These are phyloP conservation scores for Fusarium odoratissimum DNA, from an alignment of 2,329 filamentous ascomycete genomes.

Conservation along the genomic window DNA sequence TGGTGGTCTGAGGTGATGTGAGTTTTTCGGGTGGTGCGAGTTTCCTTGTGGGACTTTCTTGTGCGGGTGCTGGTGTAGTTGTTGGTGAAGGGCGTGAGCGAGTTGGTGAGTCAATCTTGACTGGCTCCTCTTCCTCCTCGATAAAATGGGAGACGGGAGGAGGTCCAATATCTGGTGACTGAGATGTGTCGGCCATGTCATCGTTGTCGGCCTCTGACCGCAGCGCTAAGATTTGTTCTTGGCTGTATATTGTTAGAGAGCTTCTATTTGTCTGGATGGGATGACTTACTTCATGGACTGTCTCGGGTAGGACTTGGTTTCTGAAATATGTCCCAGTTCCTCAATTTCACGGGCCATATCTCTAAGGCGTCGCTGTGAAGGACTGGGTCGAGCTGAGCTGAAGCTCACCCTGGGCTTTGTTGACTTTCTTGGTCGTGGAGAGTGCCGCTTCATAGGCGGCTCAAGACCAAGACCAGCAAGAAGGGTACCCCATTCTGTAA, in stretches of 20 bases:
- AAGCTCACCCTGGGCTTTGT: slow-evolving; percentile 57
- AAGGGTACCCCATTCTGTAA: slow-evolving; percentile 75
- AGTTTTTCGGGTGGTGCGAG: slow-evolving; percentile 49
- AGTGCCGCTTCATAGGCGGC: slow-evolving; percentile 63
- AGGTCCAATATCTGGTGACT: slow-evolving; percentile 77
- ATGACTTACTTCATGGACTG: slow-evolving; percentile 74
- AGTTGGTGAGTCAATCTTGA: slow-evolving; percentile 64
- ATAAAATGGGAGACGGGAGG: slow-evolving; percentile 69
- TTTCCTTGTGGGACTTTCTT: slow-evolving; percentile 42
- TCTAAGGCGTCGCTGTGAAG: slow-evolving; percentile 67
- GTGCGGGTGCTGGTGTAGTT: slow-evolving; percentile 15
- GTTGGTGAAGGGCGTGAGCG: slow-evolving; percentile 32
- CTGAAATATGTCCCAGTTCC: slow-evolving; percentile 67
- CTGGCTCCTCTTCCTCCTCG: slow-evolving; percentile 66
- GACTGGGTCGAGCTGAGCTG: slow-evolving; percentile 56
- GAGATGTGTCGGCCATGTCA: slow-evolving; percentile 61
- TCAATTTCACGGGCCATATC: slow-evolving; percentile 68
- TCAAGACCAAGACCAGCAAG: slow-evolving; percentile 74
- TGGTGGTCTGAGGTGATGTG: slow-evolving; percentile 45
- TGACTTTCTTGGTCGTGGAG: slow-evolving; percentile 55
- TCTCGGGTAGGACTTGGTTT: slow-evolving; percentile 75
- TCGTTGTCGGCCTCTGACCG: slow-evolving; percentile 59
- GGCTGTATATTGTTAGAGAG: slow-evolving; percentile 56
- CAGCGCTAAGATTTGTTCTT: slow-evolving; percentile 72
- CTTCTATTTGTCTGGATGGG: background rate